phyloP scores from a whole-genome alignment of 257 asterid genomes.

The Cynanchum wilfordii region DNA sequence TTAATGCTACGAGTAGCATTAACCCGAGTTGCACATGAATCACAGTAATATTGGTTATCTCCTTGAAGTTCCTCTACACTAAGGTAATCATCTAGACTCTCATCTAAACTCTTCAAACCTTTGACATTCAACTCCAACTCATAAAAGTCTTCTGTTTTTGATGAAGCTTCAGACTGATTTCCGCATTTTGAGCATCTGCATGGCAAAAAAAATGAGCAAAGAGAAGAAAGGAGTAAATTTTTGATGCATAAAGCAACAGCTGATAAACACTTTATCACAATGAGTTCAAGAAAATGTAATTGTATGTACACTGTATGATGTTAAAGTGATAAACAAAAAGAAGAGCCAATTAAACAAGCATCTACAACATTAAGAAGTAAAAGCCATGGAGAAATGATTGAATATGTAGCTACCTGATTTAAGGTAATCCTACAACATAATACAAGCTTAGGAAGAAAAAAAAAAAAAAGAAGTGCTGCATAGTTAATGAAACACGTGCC shows the following conservation, averaged over 20 bases:
- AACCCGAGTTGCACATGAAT: constrained; percentile 77
- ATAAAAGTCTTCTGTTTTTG: constrained; percentile 88
- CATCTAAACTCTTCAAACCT: constrained; percentile 84
- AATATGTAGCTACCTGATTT: not conserved
- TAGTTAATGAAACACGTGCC: not conserved
- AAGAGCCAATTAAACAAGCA: not conserved
- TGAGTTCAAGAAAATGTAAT: not conserved
- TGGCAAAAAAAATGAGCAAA: constrained; percentile 2
- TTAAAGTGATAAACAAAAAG: not conserved
- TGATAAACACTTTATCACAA: not conserved
- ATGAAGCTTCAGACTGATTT: constrained; percentile 88
- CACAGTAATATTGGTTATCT: constrained; percentile 89
- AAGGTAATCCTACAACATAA: not conserved
- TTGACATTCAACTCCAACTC: constrained; percentile 92
- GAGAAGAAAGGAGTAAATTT: constrained; percentile 9
- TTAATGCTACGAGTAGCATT: constrained; percentile 95
- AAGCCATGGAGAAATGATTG: not conserved
- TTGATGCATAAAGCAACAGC: constrained; percentile 1
- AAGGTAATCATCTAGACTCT: constrained; percentile 87
- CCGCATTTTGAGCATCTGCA: constrained; percentile 92
- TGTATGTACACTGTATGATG: not conserved
- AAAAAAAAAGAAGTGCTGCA: not conserved
- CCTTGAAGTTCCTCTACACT: constrained; percentile 90
- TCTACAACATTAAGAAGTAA: constrained; percentile 1
- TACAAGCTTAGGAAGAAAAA: not conserved